A percentile compares a stretch with the other conserved stretches of the same genome.
Conservation (phyloP, 2,329 filamentous ascomycete genomes). For the Trichophyton simii region DNA sequence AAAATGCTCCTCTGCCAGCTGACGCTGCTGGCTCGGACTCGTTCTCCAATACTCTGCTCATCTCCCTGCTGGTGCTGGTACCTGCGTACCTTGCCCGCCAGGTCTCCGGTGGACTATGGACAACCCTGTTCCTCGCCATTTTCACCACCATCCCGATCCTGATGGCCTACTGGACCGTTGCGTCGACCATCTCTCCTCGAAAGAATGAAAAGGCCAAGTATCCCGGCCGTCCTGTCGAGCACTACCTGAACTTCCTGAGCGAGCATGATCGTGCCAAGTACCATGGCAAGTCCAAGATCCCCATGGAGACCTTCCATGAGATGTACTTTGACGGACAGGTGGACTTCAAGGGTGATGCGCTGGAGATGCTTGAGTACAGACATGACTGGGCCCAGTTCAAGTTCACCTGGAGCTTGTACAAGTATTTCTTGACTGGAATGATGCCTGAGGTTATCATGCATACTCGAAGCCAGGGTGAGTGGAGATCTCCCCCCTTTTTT, state of each 20-base stretch:
- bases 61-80: slow-evolving; percentile 55
- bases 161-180: slow-evolving; percentile 65
- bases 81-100: slow-evolving; percentile 75
- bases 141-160: slow-evolving; percentile 70
- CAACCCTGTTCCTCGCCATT: slow-evolving; percentile 71
- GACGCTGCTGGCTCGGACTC: slow-evolving; percentile 71
- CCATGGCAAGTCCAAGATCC: slow-evolving; percentile 39
- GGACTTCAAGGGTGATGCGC: slow-evolving; percentile 84
- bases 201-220: slow-evolving; percentile 84
- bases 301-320: slow-evolving; percentile 76
- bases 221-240: slow-evolving; percentile 75
- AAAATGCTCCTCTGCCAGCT: slow-evolving; percentile 86
- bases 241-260: slow-evolving; percentile 52
- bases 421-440: slow-evolving; percentile 77
- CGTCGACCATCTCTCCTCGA: slow-evolving; percentile 70
- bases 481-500: neutral
- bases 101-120: slow-evolving; percentile 73
- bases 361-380: slow-evolving; percentile 83
- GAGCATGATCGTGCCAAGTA: slow-evolving; percentile 36
- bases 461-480: slow-evolving; percentile 68
- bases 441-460: slow-evolving; percentile 87
- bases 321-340: slow-evolving; percentile 96
- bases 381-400: slow-evolving; percentile 95
- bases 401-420: slow-evolving; percentile 75
- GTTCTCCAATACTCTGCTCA: slow-evolving; percentile 74